A percentile compares a stretch with the other conserved stretches of the same genome.
phyloP scores from a whole-genome alignment of 805 yeast species.

The Suhomyces vadensis region DNA sequence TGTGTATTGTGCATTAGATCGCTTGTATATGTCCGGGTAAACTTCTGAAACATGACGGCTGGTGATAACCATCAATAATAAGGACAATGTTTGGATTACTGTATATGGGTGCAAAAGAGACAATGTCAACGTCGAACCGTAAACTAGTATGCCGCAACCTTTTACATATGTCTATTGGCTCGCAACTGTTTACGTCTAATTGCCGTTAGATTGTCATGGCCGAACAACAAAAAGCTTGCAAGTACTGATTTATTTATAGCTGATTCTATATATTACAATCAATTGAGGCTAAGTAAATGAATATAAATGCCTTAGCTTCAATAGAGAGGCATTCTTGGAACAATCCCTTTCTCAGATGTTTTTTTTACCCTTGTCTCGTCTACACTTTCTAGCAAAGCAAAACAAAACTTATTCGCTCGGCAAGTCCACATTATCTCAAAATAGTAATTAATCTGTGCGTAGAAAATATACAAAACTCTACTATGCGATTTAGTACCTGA shows the following conservation, averaged over 20 bases:
- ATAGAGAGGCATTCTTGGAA: too few relatives aligned
- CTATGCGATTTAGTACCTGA: not conserved
- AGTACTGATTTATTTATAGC: too few relatives aligned
- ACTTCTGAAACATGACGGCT: slow-evolving; percentile 6
- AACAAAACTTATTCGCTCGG: too few relatives aligned
- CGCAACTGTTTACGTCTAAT: not conserved
- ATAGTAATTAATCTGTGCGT: not conserved
- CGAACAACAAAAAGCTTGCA: too few relatives aligned
- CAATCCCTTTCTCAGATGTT: too few relatives aligned
- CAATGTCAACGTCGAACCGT: not conserved
- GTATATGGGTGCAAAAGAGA: slow-evolving; percentile 4
- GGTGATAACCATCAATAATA: not conserved
- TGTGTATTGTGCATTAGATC: slow-evolving; percentile 3
- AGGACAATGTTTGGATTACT: slow-evolving; percentile 7
- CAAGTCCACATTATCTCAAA: not conserved
- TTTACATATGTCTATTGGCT: not conserved
- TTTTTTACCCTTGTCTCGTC: too few relatives aligned
- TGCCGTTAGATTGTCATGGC: not conserved
- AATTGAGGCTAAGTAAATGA: too few relatives aligned
- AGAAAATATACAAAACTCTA: not conserved
- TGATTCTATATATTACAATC: too few relatives aligned
- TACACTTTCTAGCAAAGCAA: too few relatives aligned
- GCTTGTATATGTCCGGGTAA: slow-evolving; percentile 5
- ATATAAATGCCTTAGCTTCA: too few relatives aligned
- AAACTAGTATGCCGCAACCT: not conserved